These are phyloP conservation scores for Trichoderma atroviride DNA, from an alignment of 2,329 filamentous ascomycete species.

Conservation along the genomic window DNA sequence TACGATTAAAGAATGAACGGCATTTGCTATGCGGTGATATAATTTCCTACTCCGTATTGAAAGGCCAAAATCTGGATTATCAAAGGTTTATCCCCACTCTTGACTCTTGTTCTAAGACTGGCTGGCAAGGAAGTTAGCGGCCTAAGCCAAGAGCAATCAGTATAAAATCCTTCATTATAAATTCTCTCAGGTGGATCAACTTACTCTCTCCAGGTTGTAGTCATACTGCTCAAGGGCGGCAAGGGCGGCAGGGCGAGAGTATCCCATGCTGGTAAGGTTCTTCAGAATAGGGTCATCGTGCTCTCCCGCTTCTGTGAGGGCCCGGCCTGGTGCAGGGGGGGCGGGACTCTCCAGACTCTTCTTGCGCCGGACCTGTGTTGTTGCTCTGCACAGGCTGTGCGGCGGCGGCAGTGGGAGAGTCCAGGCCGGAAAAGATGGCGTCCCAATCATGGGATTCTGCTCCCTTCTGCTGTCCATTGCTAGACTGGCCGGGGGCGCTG, in stretches of 20 bases:
- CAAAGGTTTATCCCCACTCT: not conserved
- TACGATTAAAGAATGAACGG: slow-evolving; percentile 24
- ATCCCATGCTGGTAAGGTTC: slow-evolving; percentile 88
- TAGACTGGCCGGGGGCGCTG: slow-evolving; percentile 43
- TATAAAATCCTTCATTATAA: not conserved
- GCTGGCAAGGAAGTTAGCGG: slow-evolving; percentile 59
- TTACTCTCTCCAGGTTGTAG: slow-evolving; percentile 92
- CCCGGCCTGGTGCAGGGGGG: slow-evolving; percentile 56
- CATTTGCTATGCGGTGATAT: slow-evolving; percentile 15
- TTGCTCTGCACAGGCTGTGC: slow-evolving; percentile 27
- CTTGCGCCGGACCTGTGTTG: slow-evolving; percentile 8
- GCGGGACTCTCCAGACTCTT: slow-evolving; percentile 32
- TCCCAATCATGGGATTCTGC: slow-evolving; percentile 82
- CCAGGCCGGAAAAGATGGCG: slow-evolving; percentile 83
- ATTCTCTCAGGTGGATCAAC: slow-evolving; percentile 36
- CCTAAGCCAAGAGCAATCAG: slow-evolving; percentile 38
- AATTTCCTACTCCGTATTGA: not conserved
- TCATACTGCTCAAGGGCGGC: slow-evolving; percentile 89
- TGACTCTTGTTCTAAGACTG: slow-evolving; percentile 48
- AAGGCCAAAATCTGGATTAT: not conserved
- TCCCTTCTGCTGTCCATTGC: slow-evolving; percentile 43
- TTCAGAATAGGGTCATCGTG: slow-evolving; percentile 93
- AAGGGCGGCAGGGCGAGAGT: slow-evolving; percentile 71
- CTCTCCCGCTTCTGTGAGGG: slow-evolving; percentile 71
- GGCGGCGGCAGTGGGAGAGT: slow-evolving; percentile 52